Percentiles rank a stretch among this genome's conserved stretches.
These are phyloP conservation scores for Biancaea sappan DNA, from an alignment of 306 rosid genomes.

Conservation along the genomic window DNA sequence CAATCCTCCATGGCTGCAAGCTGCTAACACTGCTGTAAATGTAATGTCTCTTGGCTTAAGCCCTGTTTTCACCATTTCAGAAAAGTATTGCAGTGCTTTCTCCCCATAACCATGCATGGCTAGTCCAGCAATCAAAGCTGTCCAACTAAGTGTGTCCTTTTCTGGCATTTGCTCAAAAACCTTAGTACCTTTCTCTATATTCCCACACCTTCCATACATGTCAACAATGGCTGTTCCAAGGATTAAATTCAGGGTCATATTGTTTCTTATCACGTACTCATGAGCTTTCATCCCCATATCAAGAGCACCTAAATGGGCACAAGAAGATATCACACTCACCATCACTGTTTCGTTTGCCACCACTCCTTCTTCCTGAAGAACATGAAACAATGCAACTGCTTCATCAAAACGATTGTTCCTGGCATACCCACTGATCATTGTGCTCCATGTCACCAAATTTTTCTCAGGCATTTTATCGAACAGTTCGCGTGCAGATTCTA, in stretches of 20 bases:
- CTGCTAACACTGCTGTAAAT: slow-evolving; percentile 49
- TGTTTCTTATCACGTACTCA: slow-evolving; percentile 40
- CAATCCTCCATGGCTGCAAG: slow-evolving; percentile 51
- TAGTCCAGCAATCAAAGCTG: slow-evolving; percentile 50
- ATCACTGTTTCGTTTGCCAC: slow-evolving; percentile 49
- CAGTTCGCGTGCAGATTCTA: slow-evolving; percentile 41
- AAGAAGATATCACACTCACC: slow-evolving; percentile 51
- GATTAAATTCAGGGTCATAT: slow-evolving; percentile 40
- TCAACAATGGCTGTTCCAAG: slow-evolving; percentile 53
- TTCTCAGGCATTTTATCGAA: slow-evolving; percentile 46
- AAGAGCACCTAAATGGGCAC: slow-evolving; percentile 56
- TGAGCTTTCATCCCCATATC: slow-evolving; percentile 43
- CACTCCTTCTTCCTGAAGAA: slow-evolving; percentile 43
- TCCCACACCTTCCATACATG: slow-evolving; percentile 56
- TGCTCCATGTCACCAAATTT: slow-evolving; percentile 54
- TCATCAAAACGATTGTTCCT: slow-evolving; percentile 36
- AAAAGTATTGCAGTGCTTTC: slow-evolving; percentile 40
- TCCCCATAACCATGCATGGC: slow-evolving; percentile 49
- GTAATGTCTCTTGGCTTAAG: slow-evolving; percentile 44
- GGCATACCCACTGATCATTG: slow-evolving; percentile 47
- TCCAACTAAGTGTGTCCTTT: slow-evolving; percentile 46
- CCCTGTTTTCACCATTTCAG: slow-evolving; percentile 38
- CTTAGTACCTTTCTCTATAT: slow-evolving; percentile 41
- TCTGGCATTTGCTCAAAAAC: slow-evolving; percentile 40
- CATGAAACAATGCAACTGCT: slow-evolving; percentile 38